Evolutionary conservation across 352 stramenopile species (phyloP).

Genomic region (Thalassiosira exigua): DNA sequence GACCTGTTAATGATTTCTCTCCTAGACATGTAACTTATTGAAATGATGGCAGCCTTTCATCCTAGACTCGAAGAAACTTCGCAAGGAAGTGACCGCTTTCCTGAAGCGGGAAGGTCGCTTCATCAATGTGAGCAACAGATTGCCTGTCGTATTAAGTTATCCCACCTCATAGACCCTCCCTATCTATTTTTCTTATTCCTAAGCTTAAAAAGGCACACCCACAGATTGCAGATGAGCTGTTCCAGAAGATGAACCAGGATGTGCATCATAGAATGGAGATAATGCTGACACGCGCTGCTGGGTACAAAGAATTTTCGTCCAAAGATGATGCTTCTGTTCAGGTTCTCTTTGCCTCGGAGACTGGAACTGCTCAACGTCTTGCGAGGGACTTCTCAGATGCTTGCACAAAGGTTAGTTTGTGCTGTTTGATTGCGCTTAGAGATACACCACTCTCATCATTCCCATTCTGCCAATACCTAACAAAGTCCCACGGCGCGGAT

Average conservation of each 20-base stretch:
- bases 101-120: slow-evolving; percentile 90
- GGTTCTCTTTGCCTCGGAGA: slow-evolving; percentile 74
- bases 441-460: too few species aligned
- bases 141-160: too few species aligned
- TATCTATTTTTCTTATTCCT: not conserved
- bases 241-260: slow-evolving; percentile 83
- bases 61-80: slow-evolving; percentile 91
- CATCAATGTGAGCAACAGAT: slow-evolving; percentile 80
- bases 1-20: not conserved
- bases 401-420: too few species aligned
- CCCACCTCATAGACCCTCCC: too few species aligned
- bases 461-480: too few species aligned
- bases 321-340: slow-evolving; percentile 61
- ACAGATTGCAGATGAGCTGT: slow-evolving; percentile 76
- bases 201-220: slow-evolving; percentile 87
- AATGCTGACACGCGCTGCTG: slow-evolving; percentile 70
- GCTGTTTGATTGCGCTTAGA: too few species aligned
- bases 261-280: slow-evolving; percentile 88
- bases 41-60: slow-evolving; percentile 79
- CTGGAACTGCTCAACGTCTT: slow-evolving; percentile 57
- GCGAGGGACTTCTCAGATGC: slow-evolving; percentile 74
- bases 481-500: slow-evolving; percentile 60
- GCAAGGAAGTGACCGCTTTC: slow-evolving; percentile 89
- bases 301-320: slow-evolving; percentile 68
- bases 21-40: not conserved